Conservation (phyloP, 495 filamentous ascomycete species). For the Letharia columbiana region DNA sequence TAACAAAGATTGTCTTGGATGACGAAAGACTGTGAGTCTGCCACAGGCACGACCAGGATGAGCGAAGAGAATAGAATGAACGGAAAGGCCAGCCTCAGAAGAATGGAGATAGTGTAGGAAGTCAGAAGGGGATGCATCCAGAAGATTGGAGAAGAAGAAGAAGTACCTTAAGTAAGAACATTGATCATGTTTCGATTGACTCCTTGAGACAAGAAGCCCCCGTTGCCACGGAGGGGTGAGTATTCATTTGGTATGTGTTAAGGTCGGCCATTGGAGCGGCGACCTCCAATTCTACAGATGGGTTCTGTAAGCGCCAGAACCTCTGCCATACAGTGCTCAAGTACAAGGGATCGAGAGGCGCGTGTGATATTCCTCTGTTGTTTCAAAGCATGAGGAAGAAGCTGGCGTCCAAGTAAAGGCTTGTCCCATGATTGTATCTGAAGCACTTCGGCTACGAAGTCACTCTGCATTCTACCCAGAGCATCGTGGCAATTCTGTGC, state of each 20-base stretch:
- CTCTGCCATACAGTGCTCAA: not conserved
- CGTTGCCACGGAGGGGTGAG: constrained; percentile 1
- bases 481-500: not conserved
- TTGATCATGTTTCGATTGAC: not conserved
- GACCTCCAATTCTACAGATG: not conserved
- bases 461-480: not conserved
- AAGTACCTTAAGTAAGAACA: not conserved
- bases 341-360: not conserved
- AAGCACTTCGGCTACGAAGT: not conserved
- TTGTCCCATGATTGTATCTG: not conserved
- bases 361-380: not conserved
- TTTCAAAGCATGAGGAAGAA: not conserved
- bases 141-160: not conserved
- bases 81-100: constrained; percentile 18
- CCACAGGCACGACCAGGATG: constrained; percentile 17
- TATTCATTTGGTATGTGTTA: constrained; percentile 2
- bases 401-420: not conserved
- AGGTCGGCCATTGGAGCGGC: constrained; percentile 8
- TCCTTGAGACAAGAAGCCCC: not conserved
- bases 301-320: not conserved
- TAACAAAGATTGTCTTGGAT: not conserved
- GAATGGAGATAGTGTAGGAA: constrained; percentile 3
- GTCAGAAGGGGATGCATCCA: not conserved
- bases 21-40: constrained; percentile 18
- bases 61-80: constrained; percentile 1